phyloP scores from a whole-genome alignment of 305 asterid genomes.

The Solanum hybrid region DNA sequence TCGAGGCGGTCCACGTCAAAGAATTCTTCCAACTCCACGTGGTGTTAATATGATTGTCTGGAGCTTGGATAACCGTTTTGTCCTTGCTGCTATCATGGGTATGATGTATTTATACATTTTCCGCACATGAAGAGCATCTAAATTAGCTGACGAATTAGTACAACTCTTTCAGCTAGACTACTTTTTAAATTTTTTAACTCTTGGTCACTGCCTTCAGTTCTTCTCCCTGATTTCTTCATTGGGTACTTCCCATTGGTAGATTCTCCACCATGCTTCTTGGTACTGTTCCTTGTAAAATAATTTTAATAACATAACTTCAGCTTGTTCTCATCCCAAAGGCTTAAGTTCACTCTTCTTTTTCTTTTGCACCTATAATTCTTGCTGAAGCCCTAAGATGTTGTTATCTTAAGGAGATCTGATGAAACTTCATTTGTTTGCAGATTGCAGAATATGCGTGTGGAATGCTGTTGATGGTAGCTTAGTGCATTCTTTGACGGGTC shows the following conservation, averaged over 20 bases:
- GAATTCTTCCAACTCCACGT: slow-evolving; percentile 96
- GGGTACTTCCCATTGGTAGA: neutral
- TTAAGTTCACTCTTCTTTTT: neutral
- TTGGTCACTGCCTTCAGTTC: neutral
- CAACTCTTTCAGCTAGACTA: neutral
- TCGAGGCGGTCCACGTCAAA: slow-evolving; percentile 97
- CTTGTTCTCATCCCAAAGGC: neutral
- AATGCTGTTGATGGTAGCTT: slow-evolving; percentile 98
- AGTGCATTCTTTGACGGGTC: slow-evolving; percentile 96
- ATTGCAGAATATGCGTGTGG: slow-evolving; percentile 99
- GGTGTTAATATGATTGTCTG: slow-evolving; percentile 98
- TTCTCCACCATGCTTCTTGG: neutral
- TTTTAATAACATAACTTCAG: neutral
- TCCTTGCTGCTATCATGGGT: slow-evolving; percentile 99
- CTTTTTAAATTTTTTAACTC: neutral
- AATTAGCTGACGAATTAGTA: neutral
- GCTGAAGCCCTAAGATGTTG: neutral
- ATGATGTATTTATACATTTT: slow-evolving; percentile 21
- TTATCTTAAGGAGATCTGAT: neutral
- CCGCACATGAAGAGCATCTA: neutral
- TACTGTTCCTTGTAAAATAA: neutral
- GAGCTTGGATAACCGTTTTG: slow-evolving; percentile 98
- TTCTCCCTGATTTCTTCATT: neutral
- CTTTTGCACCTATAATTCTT: slow-evolving; percentile 4
- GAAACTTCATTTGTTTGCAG: slow-evolving; percentile 28